phyloP scores from a whole-genome alignment of 306 rosid genomes.

The Ochetophila trinervis region DNA sequence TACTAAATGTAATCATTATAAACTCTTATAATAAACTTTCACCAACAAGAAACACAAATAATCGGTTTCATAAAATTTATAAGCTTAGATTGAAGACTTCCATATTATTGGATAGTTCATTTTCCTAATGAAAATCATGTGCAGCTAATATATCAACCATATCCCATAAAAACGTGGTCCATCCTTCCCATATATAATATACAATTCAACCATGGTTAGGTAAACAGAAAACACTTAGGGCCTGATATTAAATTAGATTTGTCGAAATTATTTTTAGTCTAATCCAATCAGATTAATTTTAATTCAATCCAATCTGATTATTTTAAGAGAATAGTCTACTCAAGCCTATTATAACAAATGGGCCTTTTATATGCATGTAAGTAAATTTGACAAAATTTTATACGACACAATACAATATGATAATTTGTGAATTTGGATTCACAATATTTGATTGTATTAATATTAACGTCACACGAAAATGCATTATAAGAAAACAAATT shows the following conservation, averaged over 20 bases:
- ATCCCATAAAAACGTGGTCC: neutral
- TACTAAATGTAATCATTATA: neutral
- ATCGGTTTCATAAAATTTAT: neutral
- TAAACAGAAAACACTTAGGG: neutral
- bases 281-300: too few species aligned
- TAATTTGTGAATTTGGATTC: too few species aligned
- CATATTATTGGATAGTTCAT: neutral
- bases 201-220: neutral
- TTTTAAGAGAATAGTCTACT: too few species aligned
- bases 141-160: constrained; percentile 1
- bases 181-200: neutral
- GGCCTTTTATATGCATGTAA: too few species aligned
- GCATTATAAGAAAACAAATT: too few species aligned
- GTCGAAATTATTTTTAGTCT: too few species aligned
- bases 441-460: too few species aligned
- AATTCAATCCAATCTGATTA: too few species aligned
- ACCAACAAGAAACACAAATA: constrained; percentile 2
- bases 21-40: neutral
- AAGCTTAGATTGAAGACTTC: neutral
- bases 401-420: too few species aligned
- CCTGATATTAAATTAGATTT: neutral
- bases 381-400: too few species aligned
- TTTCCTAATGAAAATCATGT: constrained; percentile 14
- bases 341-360: too few species aligned
- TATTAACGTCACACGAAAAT: too few species aligned